phyloP scores from a whole-genome alignment of 768 basidiomycete species.

The Suillus ampliporus region DNA sequence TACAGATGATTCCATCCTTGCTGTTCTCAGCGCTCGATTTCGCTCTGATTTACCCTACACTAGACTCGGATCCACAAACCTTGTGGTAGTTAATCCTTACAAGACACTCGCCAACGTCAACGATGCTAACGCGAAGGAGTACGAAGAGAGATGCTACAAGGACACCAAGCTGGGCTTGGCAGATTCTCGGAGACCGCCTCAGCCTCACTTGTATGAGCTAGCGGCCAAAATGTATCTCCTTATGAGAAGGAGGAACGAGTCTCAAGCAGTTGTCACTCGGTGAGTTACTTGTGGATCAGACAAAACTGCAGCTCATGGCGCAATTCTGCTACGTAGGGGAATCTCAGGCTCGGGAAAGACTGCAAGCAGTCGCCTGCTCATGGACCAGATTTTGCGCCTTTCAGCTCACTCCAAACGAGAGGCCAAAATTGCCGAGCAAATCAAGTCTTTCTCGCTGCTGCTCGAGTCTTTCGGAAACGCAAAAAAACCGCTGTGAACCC shows the following conservation, averaged over 20 bases:
- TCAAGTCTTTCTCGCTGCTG: constrained; percentile 57
- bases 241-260: constrained; percentile 58
- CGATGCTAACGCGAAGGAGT: constrained; percentile 62
- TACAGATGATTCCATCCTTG: constrained; percentile 60
- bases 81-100: constrained; percentile 66
- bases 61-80: constrained; percentile 51
- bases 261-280: constrained; percentile 63
- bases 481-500: constrained; percentile 67
- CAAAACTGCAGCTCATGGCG: constrained; percentile 11
- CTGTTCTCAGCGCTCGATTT: constrained; percentile 60
- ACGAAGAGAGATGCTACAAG: constrained; percentile 60
- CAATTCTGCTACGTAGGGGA: constrained; percentile 51
- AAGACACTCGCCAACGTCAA: constrained; percentile 60
- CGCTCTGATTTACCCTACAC: constrained; percentile 63
- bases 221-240: constrained; percentile 64
- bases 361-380: constrained; percentile 53
- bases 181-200: constrained; percentile 45
- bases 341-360: constrained; percentile 70
- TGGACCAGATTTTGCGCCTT: constrained; percentile 64
- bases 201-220: constrained; percentile 67
- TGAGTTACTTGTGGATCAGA: constrained; percentile 37
- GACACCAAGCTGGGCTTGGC: constrained; percentile 51
- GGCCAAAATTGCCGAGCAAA: constrained; percentile 55
- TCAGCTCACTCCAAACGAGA: constrained; percentile 64
- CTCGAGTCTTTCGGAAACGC: constrained; percentile 71